Evolutionary conservation across 768 basidiomycete species (phyloP).

Genomic region (Boletus pseudo-olivaceus): DNA sequence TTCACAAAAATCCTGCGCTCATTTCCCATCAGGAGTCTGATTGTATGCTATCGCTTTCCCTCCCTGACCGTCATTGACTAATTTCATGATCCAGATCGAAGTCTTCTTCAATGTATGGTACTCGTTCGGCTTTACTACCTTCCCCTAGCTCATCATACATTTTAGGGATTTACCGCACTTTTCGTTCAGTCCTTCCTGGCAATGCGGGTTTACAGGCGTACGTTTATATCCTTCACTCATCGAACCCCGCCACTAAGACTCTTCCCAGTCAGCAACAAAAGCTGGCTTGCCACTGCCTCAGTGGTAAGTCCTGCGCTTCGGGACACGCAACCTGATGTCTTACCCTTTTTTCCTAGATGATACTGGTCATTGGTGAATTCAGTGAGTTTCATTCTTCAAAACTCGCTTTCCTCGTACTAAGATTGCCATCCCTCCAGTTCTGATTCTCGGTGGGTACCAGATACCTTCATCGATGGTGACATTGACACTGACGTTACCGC

Average conservation of each 20-base stretch:
- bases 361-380: constrained; percentile 44
- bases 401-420: constrained; percentile 3
- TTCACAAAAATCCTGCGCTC: neutral
- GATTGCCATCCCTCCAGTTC: constrained; percentile 16
- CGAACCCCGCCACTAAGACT: neutral
- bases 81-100: constrained; percentile 37
- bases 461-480: neutral
- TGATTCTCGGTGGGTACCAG: constrained; percentile 34
- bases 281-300: constrained; percentile 37
- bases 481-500: constrained; percentile 1
- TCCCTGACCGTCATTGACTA: neutral
- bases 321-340: neutral
- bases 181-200: constrained; percentile 58
- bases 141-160: neutral
- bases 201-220: constrained; percentile 50
- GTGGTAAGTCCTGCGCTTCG: constrained; percentile 25
- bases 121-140: neutral
- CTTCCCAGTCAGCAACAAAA: constrained; percentile 49
- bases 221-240: constrained; percentile 10
- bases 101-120: constrained; percentile 48
- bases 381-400: constrained; percentile 12
- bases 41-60: constrained; percentile 13
- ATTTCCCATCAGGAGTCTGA: constrained; percentile 21
- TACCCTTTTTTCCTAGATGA: constrained; percentile 9
- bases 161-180: constrained; percentile 45